A percentile compares a stretch with the other conserved stretches of the same genome.
These are phyloP conservation scores for Claviceps sp. DNA, from an alignment of 2,329 filamentous ascomycete species.

Conservation along the genomic window DNA sequence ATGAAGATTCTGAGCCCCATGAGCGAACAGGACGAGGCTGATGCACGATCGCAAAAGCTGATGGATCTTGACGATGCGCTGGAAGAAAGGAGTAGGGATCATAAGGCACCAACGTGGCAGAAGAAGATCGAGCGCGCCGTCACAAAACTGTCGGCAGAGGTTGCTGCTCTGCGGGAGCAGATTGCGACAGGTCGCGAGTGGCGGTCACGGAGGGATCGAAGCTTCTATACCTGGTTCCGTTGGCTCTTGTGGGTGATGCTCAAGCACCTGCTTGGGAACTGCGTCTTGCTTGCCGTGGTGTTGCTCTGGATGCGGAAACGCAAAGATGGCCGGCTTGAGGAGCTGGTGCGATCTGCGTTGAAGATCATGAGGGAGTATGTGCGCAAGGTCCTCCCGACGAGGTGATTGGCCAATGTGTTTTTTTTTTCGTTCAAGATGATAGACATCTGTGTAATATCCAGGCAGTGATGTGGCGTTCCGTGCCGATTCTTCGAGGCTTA, in stretches of 20 bases:
- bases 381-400: constrained; percentile 43
- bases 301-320: constrained; percentile 59
- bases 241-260: constrained; percentile 56
- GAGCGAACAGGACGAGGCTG: constrained; percentile 65
- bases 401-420: constrained; percentile 19
- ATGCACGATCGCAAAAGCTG: constrained; percentile 37
- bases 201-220: constrained; percentile 49
- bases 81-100: constrained; percentile 24
- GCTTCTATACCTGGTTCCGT: constrained; percentile 53
- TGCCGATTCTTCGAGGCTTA: neutral
- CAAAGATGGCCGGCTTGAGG: constrained; percentile 59
- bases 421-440: neutral
- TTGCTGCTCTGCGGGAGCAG: constrained; percentile 84
- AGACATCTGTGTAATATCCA: neutral
- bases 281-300: constrained; percentile 49
- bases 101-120: constrained; percentile 52
- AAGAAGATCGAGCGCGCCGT: constrained; percentile 73
- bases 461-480: neutral
- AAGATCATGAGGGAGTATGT: constrained; percentile 44
- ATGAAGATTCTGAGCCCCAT: constrained; percentile 71
- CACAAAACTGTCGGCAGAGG: constrained; percentile 80
- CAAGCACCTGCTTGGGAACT: constrained; percentile 64
- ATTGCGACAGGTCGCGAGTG: constrained; percentile 66
- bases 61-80: constrained; percentile 32
- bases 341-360: constrained; percentile 54